Percentiles rank a stretch among this genome's conserved stretches.
Conservation (phyloP, 495 filamentous ascomycete species). For the Clohesyomyces aquaticus region DNA sequence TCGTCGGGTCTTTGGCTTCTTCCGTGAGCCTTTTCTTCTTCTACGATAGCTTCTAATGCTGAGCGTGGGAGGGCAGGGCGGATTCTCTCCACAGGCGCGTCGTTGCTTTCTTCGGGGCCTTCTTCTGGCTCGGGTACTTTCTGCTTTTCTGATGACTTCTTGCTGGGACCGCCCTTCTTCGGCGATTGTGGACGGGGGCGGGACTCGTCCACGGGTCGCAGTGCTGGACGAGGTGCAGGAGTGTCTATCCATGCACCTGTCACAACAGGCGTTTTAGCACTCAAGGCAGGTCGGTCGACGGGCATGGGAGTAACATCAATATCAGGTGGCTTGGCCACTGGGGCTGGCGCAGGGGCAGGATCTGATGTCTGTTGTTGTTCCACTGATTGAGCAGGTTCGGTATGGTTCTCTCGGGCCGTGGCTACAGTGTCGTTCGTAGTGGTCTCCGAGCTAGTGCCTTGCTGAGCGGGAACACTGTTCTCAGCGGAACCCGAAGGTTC, state of each 20-base stretch:
- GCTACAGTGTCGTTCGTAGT: background rate
- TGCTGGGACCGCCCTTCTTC: slow-evolving; percentile 27
- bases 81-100: background rate
- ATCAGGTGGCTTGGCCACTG: slow-evolving; percentile 2
- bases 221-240: slow-evolving; percentile 30
- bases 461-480: background rate
- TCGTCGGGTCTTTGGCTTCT: slow-evolving; percentile 40
- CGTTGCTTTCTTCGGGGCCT: background rate
- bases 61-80: slow-evolving; percentile 36
- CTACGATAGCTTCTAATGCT: slow-evolving; percentile 55
- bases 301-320: slow-evolving; percentile 33
- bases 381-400: background rate
- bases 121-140: background rate
- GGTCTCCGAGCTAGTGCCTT: background rate
- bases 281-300: slow-evolving; percentile 14
- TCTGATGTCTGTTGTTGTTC: background rate
- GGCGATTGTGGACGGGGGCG: slow-evolving; percentile 20
- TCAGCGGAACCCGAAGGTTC: background rate
- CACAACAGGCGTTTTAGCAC: slow-evolving; percentile 50
- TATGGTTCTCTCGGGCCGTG: background rate
- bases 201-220: slow-evolving; percentile 6
- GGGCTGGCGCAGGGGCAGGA: background rate
- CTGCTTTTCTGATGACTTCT: slow-evolving; percentile 22
- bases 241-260: slow-evolving; percentile 57
- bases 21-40: slow-evolving; percentile 46